A percentile compares a stretch with the other conserved stretches of the same genome.
These are phyloP conservation scores for Mortierella sp. DNA, from an alignment of 371 early-diverging fungal genomes.

Conservation along the genomic window DNA sequence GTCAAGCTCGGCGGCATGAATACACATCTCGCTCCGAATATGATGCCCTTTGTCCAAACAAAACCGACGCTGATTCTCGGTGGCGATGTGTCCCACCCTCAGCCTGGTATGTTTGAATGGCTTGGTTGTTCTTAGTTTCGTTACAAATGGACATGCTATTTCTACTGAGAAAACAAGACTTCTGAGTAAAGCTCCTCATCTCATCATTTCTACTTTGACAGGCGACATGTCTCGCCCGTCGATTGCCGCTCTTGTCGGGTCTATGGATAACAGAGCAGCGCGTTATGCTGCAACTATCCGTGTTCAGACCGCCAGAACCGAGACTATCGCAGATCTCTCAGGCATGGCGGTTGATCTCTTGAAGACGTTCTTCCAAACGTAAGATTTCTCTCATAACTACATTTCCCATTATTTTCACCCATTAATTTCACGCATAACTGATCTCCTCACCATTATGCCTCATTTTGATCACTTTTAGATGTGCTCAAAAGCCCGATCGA, in stretches of 20 bases:
- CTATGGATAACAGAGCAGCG: constrained; percentile 90
- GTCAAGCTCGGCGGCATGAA: constrained; percentile 90
- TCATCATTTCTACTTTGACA: constrained; percentile 1
- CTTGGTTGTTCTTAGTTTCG: no score
- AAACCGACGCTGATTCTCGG: constrained; percentile 94
- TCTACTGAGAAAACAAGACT: no score
- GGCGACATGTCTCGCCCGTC: constrained; percentile 78
- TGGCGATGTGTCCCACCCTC: constrained; percentile 95
- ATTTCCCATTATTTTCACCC: no score
- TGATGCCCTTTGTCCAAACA: constrained; percentile 71
- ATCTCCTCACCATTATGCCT: no score
- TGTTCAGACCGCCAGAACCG: constrained; percentile 85
- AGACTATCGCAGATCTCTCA: constrained; percentile 88
- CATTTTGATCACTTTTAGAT: constrained; percentile 6
- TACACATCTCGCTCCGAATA: constrained; percentile 58
- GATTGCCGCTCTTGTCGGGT: constrained; percentile 90
- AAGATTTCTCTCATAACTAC: constrained; percentile 3
- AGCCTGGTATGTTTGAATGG: constrained; percentile 66
- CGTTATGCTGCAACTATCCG: constrained; percentile 86
- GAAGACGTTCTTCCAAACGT: constrained; percentile 79
- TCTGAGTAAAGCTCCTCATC: no score
- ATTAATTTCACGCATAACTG: no score
- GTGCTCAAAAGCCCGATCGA: constrained; percentile 80
- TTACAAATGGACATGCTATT: no score
- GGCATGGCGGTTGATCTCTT: constrained; percentile 88